phyloP scores from a whole-genome alignment of 176 grass and related monocot species.

The Metroxylon sagu region DNA sequence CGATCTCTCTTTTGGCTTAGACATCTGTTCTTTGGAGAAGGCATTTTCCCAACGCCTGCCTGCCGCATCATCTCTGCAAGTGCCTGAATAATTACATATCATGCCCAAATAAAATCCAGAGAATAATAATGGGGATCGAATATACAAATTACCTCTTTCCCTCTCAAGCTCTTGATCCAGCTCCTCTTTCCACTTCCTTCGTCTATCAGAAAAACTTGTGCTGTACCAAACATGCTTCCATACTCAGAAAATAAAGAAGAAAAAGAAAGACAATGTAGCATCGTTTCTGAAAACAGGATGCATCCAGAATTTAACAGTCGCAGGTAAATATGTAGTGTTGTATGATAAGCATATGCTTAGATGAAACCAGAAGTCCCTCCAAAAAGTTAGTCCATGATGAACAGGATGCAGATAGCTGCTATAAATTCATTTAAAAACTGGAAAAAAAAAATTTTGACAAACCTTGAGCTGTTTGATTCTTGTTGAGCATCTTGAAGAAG shows the following conservation, averaged over 20 bases:
- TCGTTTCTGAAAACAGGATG: no score
- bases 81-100: no score
- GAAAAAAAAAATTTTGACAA: conserved; percentile 6
- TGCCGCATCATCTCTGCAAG: conserved; percentile 56
- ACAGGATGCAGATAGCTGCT: neutral
- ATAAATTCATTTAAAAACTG: conserved; percentile 1
- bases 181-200: conserved; percentile 91
- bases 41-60: conserved; percentile 55
- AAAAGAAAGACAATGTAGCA: no score
- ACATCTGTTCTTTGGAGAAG: conserved; percentile 52
- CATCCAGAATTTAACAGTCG: no score
- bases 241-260: no score
- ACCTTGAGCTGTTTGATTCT: conserved; percentile 58
- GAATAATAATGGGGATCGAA: no score
- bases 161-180: conserved; percentile 80
- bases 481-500: conserved; percentile 38
- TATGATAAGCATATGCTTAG: no score
- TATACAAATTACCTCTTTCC: conserved; percentile 54
- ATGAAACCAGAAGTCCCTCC: no score
- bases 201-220: conserved; percentile 54
- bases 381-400: no score
- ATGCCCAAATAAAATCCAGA: no score
- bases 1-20: conserved; percentile 50
- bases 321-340: no score
- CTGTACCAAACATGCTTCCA: conserved; percentile 29